These are phyloP conservation scores for Penicillium sp. DNA, from an alignment of 2,329 filamentous ascomycete genomes.

Conservation along the genomic window DNA sequence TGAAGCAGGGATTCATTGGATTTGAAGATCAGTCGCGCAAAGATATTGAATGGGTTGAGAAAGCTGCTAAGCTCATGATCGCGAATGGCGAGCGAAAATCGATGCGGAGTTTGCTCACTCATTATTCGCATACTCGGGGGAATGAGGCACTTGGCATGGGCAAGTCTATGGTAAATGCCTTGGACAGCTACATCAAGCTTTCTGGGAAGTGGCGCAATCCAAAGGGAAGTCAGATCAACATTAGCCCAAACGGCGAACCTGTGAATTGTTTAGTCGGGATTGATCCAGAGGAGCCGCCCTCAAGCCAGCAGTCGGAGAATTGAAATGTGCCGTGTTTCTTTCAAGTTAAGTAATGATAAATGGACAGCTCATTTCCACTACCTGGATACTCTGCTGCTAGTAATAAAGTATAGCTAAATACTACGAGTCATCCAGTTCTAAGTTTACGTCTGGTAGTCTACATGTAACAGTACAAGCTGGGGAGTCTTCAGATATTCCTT, in stretches of 20 bases:
- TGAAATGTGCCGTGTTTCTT: no score
- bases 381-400: no score
- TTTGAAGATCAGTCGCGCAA: background rate
- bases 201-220: background rate
- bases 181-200: background rate
- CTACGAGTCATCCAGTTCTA: no score
- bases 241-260: background rate
- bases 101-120: background rate
- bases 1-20: background rate
- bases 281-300: slow-evolving; percentile 1
- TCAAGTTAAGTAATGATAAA: background rate
- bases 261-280: slow-evolving; percentile 4
- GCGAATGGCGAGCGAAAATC: background rate
- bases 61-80: background rate
- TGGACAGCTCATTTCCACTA: no score
- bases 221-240: background rate
- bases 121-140: background rate
- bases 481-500: no score
- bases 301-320: background rate
- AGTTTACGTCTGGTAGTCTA: no score
- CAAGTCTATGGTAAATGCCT: background rate
- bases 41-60: slow-evolving; percentile 1
- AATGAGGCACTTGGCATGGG: background rate
- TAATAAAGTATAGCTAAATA: no score
- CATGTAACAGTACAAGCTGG: no score